Conservation (phyloP, 345 rosid species). For the Camelina sativa region DNA sequence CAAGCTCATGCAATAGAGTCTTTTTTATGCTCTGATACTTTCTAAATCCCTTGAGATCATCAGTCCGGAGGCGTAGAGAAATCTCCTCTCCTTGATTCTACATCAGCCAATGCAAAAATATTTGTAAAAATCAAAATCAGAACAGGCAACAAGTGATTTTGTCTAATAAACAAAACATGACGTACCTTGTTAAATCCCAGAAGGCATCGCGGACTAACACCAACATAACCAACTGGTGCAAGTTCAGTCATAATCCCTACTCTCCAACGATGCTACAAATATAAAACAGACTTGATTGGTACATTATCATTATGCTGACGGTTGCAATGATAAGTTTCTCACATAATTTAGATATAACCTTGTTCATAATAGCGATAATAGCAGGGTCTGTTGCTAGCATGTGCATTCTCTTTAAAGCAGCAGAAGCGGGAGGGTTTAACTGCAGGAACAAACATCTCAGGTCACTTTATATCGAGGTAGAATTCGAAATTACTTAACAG, state of each 20-base stretch:
- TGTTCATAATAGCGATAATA: constrained; percentile 84
- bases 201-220: constrained; percentile 82
- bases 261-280: constrained; percentile 77
- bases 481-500: not conserved
- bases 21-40: constrained; percentile 90
- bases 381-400: constrained; percentile 98
- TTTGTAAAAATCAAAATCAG: not conserved
- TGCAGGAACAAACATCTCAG: constrained; percentile 29
- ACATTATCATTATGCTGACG: constrained; percentile 5
- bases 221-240: constrained; percentile 98
- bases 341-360: constrained; percentile 52
- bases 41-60: constrained; percentile 95
- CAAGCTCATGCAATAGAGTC: constrained; percentile 95
- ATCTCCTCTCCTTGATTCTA: constrained; percentile 98
- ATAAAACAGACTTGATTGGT: constrained; percentile 5
- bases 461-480: not conserved
- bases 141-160: not conserved
- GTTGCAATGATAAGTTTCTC: constrained; percentile 8
- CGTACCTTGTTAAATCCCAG: constrained; percentile 90
- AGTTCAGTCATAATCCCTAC: constrained; percentile 92
- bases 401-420: constrained; percentile 93
- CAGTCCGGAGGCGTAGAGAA: constrained; percentile 93
- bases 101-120: constrained; percentile 27
- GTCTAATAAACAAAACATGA: not conserved
- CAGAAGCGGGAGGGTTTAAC: constrained; percentile 85